A percentile compares a stretch with the other conserved stretches of the same genome.
Conservation (phyloP, 1,284 basidiomycete genomes). For the Pseudozyma tsukubaensis region DNA sequence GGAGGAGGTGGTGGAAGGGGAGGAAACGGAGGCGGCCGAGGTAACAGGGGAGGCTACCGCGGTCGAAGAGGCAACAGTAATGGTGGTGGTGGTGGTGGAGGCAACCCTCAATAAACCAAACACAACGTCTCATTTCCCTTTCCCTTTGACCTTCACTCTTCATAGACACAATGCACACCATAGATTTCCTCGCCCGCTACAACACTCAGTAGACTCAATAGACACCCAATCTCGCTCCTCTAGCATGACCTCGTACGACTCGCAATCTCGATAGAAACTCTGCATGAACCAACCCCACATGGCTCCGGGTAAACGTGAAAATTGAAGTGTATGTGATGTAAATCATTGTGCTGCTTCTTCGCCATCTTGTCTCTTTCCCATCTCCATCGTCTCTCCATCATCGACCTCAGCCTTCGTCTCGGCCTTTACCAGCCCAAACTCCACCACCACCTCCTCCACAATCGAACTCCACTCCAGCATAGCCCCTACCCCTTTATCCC, state of each 20-base stretch:
- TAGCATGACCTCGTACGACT: too few relatives aligned
- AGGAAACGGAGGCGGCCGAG: slow-evolving; percentile 17
- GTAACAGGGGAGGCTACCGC: background rate
- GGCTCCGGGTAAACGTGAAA: too few relatives aligned
- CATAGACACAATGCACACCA: background rate
- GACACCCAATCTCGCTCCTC: too few relatives aligned
- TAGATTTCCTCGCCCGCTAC: background rate
- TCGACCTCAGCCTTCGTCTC: background rate
- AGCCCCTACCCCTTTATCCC: slow-evolving; percentile 79
- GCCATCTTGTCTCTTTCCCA: background rate
- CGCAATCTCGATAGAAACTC: too few relatives aligned
- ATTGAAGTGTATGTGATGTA: too few relatives aligned
- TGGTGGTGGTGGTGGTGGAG: background rate
- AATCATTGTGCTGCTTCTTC: background rate
- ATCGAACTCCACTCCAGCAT: slow-evolving; percentile 65
- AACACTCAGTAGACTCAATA: too few relatives aligned
- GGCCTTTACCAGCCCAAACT: slow-evolving; percentile 24
- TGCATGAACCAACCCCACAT: too few relatives aligned
- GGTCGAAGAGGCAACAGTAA: background rate
- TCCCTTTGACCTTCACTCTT: background rate
- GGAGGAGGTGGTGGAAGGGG: slow-evolving; percentile 70
- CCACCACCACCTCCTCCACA: slow-evolving; percentile 35
- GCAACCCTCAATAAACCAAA: background rate
- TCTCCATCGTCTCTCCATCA: background rate
- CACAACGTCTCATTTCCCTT: background rate